phyloP scores from a whole-genome alignment of 805 yeast species.

The Hanseniaspora pseudoguilliermondii region DNA sequence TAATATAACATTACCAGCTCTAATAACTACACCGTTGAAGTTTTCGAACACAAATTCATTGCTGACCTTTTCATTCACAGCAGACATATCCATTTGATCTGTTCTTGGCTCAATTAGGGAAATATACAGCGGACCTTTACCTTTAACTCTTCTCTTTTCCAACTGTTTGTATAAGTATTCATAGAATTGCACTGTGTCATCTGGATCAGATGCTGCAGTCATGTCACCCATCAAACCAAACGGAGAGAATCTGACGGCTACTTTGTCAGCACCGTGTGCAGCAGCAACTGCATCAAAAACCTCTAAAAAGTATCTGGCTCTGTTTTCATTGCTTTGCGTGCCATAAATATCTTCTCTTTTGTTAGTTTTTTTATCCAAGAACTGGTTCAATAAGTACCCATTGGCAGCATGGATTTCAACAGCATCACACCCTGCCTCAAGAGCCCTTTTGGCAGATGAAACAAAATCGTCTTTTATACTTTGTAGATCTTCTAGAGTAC shows the following conservation, averaged over 20 bases:
- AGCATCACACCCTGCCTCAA: conserved; percentile 37
- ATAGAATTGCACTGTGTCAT: conserved; percentile 28
- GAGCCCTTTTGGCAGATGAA: conserved; percentile 32
- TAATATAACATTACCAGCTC: conserved; percentile 10
- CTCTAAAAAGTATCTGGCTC: conserved; percentile 35
- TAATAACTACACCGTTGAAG: conserved; percentile 20
- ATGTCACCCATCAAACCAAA: conserved; percentile 30
- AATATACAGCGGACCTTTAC: conserved; percentile 31
- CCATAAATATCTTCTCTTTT: conserved; percentile 43
- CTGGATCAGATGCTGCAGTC: conserved; percentile 28
- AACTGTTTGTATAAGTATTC: conserved; percentile 33
- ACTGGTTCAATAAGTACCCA: conserved; percentile 50
- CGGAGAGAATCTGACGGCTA: conserved; percentile 40
- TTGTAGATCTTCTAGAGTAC: conserved; percentile 28
- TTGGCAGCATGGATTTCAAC: conserved; percentile 58
- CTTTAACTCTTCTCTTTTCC: conserved; percentile 28
- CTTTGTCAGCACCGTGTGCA: conserved; percentile 39
- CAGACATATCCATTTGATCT: conserved; percentile 15
- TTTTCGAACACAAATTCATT: conserved; percentile 15
- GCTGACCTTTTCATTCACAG: conserved; percentile 11
- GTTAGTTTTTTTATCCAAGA: conserved; percentile 37
- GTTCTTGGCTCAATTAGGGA: conserved; percentile 37
- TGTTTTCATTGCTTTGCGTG: conserved; percentile 36
- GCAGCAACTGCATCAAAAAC: conserved; percentile 38
- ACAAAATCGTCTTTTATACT: conserved; percentile 31